phyloP scores from a whole-genome alignment of 306 rosid species.

The Trifolium dubium region DNA sequence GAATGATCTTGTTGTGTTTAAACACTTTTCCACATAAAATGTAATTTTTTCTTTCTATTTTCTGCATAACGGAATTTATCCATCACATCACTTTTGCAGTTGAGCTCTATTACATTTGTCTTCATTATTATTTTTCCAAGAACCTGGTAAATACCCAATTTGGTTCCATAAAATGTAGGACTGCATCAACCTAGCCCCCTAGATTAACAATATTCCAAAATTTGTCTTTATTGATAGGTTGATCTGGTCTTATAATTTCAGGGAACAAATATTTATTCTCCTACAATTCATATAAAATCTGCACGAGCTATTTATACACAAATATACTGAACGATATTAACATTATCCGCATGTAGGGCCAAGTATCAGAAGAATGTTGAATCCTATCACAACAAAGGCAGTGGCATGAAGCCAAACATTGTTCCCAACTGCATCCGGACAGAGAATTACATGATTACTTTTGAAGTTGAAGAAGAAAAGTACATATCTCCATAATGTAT shows the following conservation, averaged over 20 bases:
- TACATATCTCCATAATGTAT: slow-evolving; percentile 44
- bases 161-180: neutral
- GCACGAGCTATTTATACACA: slow-evolving; percentile 17
- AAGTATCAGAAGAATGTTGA: slow-evolving; percentile 98
- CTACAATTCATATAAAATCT: slow-evolving; percentile 24
- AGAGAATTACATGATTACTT: slow-evolving; percentile 91
- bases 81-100: slow-evolving; percentile 27
- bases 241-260: neutral
- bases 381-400: slow-evolving; percentile 89
- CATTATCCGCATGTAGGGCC: slow-evolving; percentile 61
- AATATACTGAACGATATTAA: slow-evolving; percentile 33
- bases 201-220: neutral
- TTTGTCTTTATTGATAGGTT: neutral
- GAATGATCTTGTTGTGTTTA: slow-evolving; percentile 8
- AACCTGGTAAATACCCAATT: neutral
- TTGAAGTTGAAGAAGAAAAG: slow-evolving; percentile 99
- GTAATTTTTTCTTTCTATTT: slow-evolving; percentile 28
- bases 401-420: slow-evolving; percentile 91
- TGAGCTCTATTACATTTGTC: slow-evolving; percentile 25
- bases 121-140: slow-evolving; percentile 12
- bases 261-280: neutral
- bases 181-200: neutral
- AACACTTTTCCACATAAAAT: slow-evolving; percentile 29
- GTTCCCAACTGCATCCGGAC: slow-evolving; percentile 99
- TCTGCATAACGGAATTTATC: neutral